phyloP scores from a whole-genome alignment of 2,329 filamentous ascomycete species.

The Beauveria asiatica region DNA sequence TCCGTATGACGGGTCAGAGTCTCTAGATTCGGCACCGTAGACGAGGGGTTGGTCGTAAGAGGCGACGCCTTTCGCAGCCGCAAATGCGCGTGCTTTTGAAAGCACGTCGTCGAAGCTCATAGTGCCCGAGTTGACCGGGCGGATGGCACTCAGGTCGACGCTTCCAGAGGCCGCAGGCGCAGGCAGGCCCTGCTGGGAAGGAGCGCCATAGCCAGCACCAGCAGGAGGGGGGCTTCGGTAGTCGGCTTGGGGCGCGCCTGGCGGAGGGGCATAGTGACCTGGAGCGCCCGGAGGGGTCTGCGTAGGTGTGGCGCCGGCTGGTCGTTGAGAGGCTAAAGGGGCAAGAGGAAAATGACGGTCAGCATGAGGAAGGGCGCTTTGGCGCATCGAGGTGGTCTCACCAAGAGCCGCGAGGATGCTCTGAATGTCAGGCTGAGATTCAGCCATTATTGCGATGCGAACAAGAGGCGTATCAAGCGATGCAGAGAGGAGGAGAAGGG shows the following conservation, averaged over 20 bases:
- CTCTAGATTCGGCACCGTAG: conserved; percentile 31
- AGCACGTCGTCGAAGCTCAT: conserved; percentile 79
- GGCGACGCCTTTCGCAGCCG: conserved; percentile 66
- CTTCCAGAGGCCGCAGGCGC: conserved; percentile 66
- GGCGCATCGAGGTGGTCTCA: conserved; percentile 21
- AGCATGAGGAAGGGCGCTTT: conserved; percentile 6
- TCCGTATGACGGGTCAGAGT: conserved; percentile 45
- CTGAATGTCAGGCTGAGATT: conserved; percentile 33
- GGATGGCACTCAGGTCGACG: conserved; percentile 71
- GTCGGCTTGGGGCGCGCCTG: conserved; percentile 21
- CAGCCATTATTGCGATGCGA: conserved; percentile 15
- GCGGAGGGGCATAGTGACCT: conserved; percentile 30
- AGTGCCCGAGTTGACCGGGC: conserved; percentile 70
- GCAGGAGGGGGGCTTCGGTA: conserved; percentile 32
- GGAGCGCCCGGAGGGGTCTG: conserved; percentile 32
- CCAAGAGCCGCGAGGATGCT: conserved; percentile 41
- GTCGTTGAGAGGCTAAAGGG: conserved; percentile 35
- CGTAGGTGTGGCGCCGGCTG: conserved; percentile 31
- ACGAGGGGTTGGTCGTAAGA: conserved; percentile 50
- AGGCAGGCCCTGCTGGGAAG: conserved; percentile 43
- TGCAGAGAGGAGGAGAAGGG: neutral
- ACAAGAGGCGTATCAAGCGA: neutral
- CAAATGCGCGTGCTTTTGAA: conserved; percentile 74
- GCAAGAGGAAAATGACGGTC: conserved; percentile 15
- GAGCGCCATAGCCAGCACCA: conserved; percentile 26